A percentile compares a stretch with the other conserved stretches of the same genome.
Conservation (phyloP, 1,284 basidiomycete genomes). For the Ganoderma boninense region DNA sequence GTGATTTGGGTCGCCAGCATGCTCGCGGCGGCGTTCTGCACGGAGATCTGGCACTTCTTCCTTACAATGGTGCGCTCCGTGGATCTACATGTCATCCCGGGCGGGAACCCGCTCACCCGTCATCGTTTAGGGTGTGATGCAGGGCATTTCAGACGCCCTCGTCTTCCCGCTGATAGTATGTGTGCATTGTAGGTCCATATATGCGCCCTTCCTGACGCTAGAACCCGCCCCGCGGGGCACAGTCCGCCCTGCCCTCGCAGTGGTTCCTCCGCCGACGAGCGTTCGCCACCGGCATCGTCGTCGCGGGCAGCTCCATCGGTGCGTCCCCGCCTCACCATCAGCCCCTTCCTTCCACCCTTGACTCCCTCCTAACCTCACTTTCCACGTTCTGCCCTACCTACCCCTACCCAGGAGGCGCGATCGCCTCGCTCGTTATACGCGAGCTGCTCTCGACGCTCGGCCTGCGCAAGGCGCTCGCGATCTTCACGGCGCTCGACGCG, state of each 20-base stretch:
- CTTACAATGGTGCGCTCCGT: constrained; percentile 32
- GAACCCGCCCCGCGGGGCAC: neutral
- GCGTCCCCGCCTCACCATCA: neutral
- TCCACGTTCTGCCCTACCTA: too few species aligned
- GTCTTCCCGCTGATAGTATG: constrained; percentile 33
- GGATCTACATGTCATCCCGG: neutral
- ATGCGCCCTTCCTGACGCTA: neutral
- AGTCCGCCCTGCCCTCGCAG: constrained; percentile 33
- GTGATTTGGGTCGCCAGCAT: constrained; percentile 36
- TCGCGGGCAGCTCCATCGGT: constrained; percentile 34
- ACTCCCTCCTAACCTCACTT: neutral
- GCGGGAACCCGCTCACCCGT: neutral
- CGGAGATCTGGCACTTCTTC: constrained; percentile 40
- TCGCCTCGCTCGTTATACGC: constrained; percentile 26
- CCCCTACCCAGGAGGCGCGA: constrained; percentile 23
- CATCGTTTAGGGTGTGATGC: constrained; percentile 28
- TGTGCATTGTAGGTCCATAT: neutral
- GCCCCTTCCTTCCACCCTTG: neutral
- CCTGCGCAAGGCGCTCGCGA: constrained; percentile 31
- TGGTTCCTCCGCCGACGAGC: constrained; percentile 33
- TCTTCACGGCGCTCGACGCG: constrained; percentile 29
- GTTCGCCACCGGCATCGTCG: constrained; percentile 31
- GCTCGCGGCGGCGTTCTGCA: constrained; percentile 39
- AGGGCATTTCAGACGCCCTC: constrained; percentile 30
- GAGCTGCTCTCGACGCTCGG: constrained; percentile 28